phyloP scores from a whole-genome alignment of 73 alveolate species.

The Paramecium octaurelia region DNA sequence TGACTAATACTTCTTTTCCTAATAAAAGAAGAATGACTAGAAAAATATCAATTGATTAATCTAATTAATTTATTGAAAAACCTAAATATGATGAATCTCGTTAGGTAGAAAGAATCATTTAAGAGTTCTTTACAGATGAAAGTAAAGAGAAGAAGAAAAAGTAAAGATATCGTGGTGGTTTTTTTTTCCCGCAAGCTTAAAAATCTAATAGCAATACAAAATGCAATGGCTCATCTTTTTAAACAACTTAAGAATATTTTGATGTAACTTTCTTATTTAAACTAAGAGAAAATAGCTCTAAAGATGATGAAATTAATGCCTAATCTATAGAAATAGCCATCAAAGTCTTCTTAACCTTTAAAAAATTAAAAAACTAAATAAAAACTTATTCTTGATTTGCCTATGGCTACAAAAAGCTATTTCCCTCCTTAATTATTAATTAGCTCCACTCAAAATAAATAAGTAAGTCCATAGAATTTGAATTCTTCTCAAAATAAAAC shows the following conservation, averaged over 20 bases:
- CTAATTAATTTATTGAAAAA: constrained; percentile 1
- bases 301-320: neutral
- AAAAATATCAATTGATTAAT: neutral
- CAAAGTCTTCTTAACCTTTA: neutral
- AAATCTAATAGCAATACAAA: neutral
- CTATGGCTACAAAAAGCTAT: neutral
- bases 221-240: neutral
- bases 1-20: neutral
- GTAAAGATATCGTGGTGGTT: neutral
- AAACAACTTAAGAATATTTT: neutral
- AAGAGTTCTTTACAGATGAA: neutral
- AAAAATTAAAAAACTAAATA: neutral
- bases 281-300: neutral
- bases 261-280: neutral
- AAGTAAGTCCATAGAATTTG: neutral
- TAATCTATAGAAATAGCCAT: neutral
- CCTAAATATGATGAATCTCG: neutral
- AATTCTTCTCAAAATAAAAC: neutral
- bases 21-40: neutral
- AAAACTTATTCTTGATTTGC: neutral
- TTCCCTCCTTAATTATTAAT: neutral
- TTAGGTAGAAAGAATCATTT: neutral
- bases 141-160: neutral
- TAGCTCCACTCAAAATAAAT: neutral
- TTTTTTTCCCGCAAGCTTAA: neutral